These are phyloP conservation scores for Waitea zeae DNA, from an alignment of 1,284 basidiomycete species.

Conservation along the genomic window DNA sequence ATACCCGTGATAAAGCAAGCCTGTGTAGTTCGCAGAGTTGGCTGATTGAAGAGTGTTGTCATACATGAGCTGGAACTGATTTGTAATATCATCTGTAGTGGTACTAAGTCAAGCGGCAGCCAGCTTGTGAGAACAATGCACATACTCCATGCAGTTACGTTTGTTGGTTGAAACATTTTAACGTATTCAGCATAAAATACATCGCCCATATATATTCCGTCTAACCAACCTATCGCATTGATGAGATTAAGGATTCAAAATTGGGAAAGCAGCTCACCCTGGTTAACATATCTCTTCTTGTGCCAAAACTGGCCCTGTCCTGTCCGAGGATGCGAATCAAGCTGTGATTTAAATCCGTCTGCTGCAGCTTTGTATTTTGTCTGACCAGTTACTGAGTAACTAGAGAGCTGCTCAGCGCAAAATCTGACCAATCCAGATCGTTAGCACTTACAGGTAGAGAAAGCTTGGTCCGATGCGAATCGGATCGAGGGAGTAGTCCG, in stretches of 20 bases:
- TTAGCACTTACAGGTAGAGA: slow-evolving; percentile 6
- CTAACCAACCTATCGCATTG: slow-evolving; percentile 21
- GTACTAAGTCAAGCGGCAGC: slow-evolving; percentile 1
- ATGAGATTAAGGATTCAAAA: neutral
- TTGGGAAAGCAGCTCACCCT: slow-evolving; percentile 14
- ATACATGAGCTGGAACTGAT: slow-evolving; percentile 26
- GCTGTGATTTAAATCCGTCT: slow-evolving; percentile 18
- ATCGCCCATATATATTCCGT: slow-evolving; percentile 30
- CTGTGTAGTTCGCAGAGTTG: slow-evolving; percentile 17
- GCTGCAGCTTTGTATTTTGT: slow-evolving; percentile 22
- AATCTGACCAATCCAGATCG: no score
- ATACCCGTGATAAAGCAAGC: slow-evolving; percentile 32
- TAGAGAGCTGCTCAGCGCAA: no score
- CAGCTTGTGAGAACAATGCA: neutral
- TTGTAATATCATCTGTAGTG: slow-evolving; percentile 19
- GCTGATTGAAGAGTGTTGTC: slow-evolving; percentile 22
- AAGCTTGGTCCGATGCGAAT: slow-evolving; percentile 7
- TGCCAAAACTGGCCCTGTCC: slow-evolving; percentile 27
- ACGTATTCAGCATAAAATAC: slow-evolving; percentile 26
- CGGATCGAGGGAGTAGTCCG: slow-evolving; percentile 6
- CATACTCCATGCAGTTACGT: slow-evolving; percentile 24
- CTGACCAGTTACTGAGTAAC: slow-evolving; percentile 16
- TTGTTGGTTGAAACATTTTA: slow-evolving; percentile 17
- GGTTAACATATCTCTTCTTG: slow-evolving; percentile 16
- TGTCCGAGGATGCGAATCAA: slow-evolving; percentile 23